Evolutionary conservation across 495 filamentous ascomycete species (phyloP).

Genomic region (Daldinia vernicosa): DNA sequence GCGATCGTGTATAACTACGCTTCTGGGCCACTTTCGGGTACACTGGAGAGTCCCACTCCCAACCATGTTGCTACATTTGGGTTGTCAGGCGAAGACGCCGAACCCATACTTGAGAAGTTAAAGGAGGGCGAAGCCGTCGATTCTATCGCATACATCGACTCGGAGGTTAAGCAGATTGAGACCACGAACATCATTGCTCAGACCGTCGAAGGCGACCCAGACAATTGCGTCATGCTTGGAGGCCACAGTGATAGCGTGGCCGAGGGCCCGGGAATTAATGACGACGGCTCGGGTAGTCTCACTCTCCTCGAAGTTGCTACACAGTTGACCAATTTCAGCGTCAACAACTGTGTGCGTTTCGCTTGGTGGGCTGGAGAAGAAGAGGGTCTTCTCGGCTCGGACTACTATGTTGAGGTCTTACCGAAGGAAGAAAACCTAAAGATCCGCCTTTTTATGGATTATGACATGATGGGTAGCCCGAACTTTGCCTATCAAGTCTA

Average conservation of each 20-base stretch:
- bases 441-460: slow-evolving; percentile 68
- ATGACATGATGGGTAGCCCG: slow-evolving; percentile 66
- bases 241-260: slow-evolving; percentile 64
- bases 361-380: slow-evolving; percentile 68
- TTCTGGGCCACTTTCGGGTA: slow-evolving; percentile 58
- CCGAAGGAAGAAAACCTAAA: slow-evolving; percentile 60
- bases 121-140: slow-evolving; percentile 57
- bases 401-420: slow-evolving; percentile 62
- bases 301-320: slow-evolving; percentile 64
- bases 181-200: slow-evolving; percentile 66
- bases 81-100: slow-evolving; percentile 60
- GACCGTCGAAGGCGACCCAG: slow-evolving; percentile 61
- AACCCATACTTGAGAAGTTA: slow-evolving; percentile 57
- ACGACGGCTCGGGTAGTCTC: slow-evolving; percentile 64
- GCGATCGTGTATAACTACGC: slow-evolving; percentile 69
- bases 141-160: slow-evolving; percentile 65
- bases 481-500: slow-evolving; percentile 67
- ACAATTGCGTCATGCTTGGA: slow-evolving; percentile 67
- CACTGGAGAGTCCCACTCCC: slow-evolving; percentile 60
- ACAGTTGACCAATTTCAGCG: slow-evolving; percentile 57
- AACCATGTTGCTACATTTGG: slow-evolving; percentile 68
- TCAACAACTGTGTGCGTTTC: slow-evolving; percentile 67
- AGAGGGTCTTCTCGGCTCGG: slow-evolving; percentile 65
- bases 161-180: slow-evolving; percentile 53
- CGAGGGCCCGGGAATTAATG: slow-evolving; percentile 59